Base-by-base conservation (phyloP, 108 stramenopile species). In the Cylindrotheca closterium region DNA sequence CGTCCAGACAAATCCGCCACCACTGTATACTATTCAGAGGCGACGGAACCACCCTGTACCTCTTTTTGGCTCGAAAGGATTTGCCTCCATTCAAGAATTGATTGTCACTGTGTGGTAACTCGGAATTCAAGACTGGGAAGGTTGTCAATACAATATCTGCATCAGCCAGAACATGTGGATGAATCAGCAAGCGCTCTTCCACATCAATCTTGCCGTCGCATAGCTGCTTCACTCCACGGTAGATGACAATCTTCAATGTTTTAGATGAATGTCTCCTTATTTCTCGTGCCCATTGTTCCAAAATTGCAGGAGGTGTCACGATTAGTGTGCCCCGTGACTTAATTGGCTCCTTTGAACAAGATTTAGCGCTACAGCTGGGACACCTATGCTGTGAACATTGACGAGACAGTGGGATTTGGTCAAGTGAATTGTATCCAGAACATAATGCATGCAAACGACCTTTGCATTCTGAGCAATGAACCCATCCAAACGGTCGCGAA, bases 251-350 rank as follows among this genome's bases (percentile, higher is more conserved):
- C 30, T 82, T 87, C 37, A 87, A 51, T 25, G 59, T 30, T 54
- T 31, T 27, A 1, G 28, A 28, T 27, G 86, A 72, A 55, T 91
- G 89, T 28, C 72, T 56, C 15, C 58, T 45, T 37, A 91, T 82
- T 63, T 91, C 89, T 32, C 63, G 74, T 54, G 72, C 58, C 89
- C 89, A 91, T 65, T 91, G 89, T 50, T 59, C 29, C 31, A 87
- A 49, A 52, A 91, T 87, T 26, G 86, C 56, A 30, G 81, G 71
- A 10, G 89, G 89, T 2, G 80, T 81, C 8, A 91, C 80, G 42
- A 91, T 87, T 23, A 91, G 49, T 2, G 89, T 91, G 7, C 84
- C 86, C 33, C 79, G 55, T 55, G 79, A 80, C 25, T 72, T 52
- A 42, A 82, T 79, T 30, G 70, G 59, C 8, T 61, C 45, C 23